Evolutionary conservation across 768 basidiomycete genomes (phyloP), one percentile per base, ranked within the genome.

Genomic region (Amanita phalloides): DNA sequence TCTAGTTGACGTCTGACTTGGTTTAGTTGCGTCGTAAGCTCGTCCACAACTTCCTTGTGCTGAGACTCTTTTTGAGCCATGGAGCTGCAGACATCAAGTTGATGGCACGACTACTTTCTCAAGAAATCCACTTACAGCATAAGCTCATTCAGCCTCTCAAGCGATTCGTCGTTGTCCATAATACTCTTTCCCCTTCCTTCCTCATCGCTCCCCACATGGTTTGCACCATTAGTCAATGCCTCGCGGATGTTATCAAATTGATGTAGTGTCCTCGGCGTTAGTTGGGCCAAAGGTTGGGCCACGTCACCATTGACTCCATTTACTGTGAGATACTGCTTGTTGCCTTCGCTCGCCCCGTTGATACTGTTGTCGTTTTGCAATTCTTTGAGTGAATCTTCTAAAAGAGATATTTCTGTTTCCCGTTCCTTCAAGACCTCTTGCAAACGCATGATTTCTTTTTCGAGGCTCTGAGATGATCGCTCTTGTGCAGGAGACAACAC

Each of bases 31-130:
- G 70, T 61, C 41, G 81, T 82, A 56, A 97, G 73, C 30, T 71
- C 70, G 38, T 90, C 83, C 25, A 96, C 86, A 21, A 78, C 63
- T 61, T 95, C 90, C 33, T 81, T 80, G 63, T 98, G 95, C 32
- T 82, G 74, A 3, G 90, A 86, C 65, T 99, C 96, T 64, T 98
- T 98, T 69, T 90, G 86, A 2, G 94, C 94, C 95, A 98, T 97
- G 2, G 95, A 90, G 56, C 92, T 96, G 53, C 59, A 42, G 43
- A 7, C 26, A 37, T 36, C 36, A 41, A 8, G 55, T 46, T 38
- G 54, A 58, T 45, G 51, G 30, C 3, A 42, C 7, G 42, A 21
- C 7, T 3, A 38, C 30, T 33, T 28, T 23, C 44, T 17, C 28
- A 42, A 32, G 42, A 39, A 52, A 57, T 50, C 41, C 10, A 70